Conservation (phyloP, 1,139 yeast species). For the Scheffersomyces insectosa region DNA sequence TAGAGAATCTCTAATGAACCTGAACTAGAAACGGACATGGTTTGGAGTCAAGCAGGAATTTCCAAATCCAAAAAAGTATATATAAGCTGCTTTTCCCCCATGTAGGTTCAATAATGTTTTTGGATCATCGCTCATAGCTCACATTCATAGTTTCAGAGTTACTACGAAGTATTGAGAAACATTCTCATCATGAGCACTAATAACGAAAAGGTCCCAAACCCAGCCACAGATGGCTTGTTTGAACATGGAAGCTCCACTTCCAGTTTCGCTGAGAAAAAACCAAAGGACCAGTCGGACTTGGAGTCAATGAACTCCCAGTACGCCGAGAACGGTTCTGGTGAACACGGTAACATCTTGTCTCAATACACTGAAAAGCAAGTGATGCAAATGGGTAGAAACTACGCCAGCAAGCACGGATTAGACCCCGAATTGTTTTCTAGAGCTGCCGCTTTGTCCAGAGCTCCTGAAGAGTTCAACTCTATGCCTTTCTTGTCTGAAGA, state of each 20-base stretch:
- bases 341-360: slow-evolving; percentile 56
- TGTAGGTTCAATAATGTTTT: too few relatives aligned
- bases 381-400: slow-evolving; percentile 68
- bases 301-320: slow-evolving; percentile 24
- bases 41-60: too few relatives aligned
- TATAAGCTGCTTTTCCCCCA: too few relatives aligned
- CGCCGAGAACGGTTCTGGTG: slow-evolving; percentile 24
- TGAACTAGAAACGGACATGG: too few relatives aligned
- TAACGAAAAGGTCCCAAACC: background rate
- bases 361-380: slow-evolving; percentile 67
- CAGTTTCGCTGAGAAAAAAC: slow-evolving; percentile 18
- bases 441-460: slow-evolving; percentile 77
- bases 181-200: too few relatives aligned
- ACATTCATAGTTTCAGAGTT: too few relatives aligned
- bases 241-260: slow-evolving; percentile 22
- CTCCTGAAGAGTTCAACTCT: slow-evolving; percentile 58
- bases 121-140: too few relatives aligned
- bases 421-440: slow-evolving; percentile 67
- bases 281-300: slow-evolving; percentile 20
- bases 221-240: slow-evolving; percentile 18
- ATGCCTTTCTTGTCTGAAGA: slow-evolving; percentile 59
- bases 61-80: too few relatives aligned
- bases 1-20: too few relatives aligned
- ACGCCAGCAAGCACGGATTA: slow-evolving; percentile 60
- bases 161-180: too few relatives aligned